Evolutionary conservation across 2,329 filamentous ascomycete species (phyloP).

Genomic region (Aspergillus sp.): DNA sequence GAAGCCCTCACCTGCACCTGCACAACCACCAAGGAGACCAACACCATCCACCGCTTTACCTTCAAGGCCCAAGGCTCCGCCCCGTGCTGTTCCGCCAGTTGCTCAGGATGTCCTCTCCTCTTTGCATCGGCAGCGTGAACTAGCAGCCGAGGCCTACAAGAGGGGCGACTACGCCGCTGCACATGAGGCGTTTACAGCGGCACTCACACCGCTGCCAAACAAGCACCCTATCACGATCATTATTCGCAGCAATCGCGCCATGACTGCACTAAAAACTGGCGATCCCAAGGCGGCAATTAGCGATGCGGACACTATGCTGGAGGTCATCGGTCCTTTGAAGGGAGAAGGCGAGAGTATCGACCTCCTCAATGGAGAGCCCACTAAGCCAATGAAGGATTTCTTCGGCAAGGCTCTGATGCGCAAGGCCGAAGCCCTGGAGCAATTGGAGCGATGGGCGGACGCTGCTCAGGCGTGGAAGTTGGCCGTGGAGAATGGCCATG

Average conservation of each 20-base stretch:
- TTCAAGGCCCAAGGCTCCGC: slow-evolving; percentile 50
- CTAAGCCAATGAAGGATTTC: slow-evolving; percentile 87
- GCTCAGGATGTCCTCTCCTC: slow-evolving; percentile 69
- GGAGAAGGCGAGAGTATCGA: slow-evolving; percentile 81
- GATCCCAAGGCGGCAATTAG: slow-evolving; percentile 83
- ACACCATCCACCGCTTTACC: slow-evolving; percentile 50
- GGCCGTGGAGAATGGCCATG: slow-evolving; percentile 81
- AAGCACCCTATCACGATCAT: slow-evolving; percentile 83
- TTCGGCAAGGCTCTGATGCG: slow-evolving; percentile 91
- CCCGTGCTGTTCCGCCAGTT: slow-evolving; percentile 62
- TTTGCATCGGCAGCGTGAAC: slow-evolving; percentile 75
- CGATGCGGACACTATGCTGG: slow-evolving; percentile 79
- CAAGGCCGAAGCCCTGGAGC: slow-evolving; percentile 92
- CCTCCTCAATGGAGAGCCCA: slow-evolving; percentile 63
- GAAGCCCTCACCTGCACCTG: slow-evolving; percentile 36
- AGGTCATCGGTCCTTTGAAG: slow-evolving; percentile 74
- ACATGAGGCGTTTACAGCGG: slow-evolving; percentile 77
- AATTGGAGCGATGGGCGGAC: slow-evolving; percentile 91
- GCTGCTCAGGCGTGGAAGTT: slow-evolving; percentile 77
- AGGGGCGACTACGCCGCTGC: slow-evolving; percentile 88
- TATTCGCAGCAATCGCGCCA: slow-evolving; percentile 85
- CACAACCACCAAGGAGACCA: slow-evolving; percentile 42
- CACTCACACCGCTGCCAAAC: slow-evolving; percentile 72
- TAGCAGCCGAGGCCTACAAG: slow-evolving; percentile 88
- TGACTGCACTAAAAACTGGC: slow-evolving; percentile 88